A percentile compares a stretch with the other conserved stretches of the same genome.
phyloP scores from a whole-genome alignment of 2,329 filamentous ascomycete genomes.

The Lecanosticta acicola region DNA sequence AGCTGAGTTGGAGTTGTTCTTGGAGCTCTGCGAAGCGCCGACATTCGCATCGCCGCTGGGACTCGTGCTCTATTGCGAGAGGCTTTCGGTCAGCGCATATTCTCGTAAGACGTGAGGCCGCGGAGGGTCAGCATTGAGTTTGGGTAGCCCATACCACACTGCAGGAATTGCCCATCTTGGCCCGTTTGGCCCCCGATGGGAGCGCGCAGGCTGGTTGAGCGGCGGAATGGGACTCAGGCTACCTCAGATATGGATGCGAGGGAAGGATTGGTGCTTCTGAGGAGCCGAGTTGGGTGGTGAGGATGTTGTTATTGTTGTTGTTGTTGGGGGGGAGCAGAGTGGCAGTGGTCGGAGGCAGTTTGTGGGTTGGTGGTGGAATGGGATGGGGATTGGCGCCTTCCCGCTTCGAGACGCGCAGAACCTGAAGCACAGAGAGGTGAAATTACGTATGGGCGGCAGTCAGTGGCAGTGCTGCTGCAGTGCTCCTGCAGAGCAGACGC shows the following conservation, averaged over 20 bases:
- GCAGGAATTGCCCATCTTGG: slow-evolving; percentile 8
- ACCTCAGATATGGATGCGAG: background rate
- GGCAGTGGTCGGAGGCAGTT: no score
- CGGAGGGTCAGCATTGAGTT: background rate
- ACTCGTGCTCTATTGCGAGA: background rate
- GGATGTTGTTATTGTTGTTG: background rate
- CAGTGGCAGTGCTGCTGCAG: no score
- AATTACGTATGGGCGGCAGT: no score
- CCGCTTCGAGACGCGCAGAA: no score
- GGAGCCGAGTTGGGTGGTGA: background rate
- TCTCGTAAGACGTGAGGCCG: background rate
- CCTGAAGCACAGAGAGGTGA: no score
- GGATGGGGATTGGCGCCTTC: no score
- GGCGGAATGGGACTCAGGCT: background rate
- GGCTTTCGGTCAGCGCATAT: slow-evolving; percentile 5
- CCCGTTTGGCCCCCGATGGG: background rate
- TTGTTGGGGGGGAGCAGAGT: background rate
- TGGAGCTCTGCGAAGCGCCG: slow-evolving; percentile 18
- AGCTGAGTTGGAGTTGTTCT: slow-evolving; percentile 24
- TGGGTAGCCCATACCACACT: slow-evolving; percentile 5
- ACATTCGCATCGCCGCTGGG: slow-evolving; percentile 23
- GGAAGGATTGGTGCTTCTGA: background rate
- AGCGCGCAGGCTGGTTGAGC: background rate
- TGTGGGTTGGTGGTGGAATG: no score
- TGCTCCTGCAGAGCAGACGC: no score